Evolutionary conservation across 2,329 filamentous ascomycete species (phyloP).

Genomic region (Fusarium sacchari): DNA sequence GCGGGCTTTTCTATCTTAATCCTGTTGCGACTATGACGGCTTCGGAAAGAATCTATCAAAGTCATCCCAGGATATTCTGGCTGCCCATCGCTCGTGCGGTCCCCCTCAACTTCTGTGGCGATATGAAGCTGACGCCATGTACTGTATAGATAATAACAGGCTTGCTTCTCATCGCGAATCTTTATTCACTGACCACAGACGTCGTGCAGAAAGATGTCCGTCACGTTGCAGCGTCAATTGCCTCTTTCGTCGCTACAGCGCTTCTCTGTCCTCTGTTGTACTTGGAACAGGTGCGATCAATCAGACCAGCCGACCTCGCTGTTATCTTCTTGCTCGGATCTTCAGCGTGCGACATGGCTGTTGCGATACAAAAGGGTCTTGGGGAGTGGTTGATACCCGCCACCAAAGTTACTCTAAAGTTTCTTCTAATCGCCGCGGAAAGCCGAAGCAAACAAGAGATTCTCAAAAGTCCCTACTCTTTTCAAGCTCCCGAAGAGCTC

Average conservation of each 20-base stretch:
- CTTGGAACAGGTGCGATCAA: background rate
- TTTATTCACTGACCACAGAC: background rate
- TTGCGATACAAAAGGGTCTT: background rate
- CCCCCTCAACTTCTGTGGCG: background rate
- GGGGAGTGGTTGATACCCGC: rapidly evolving
- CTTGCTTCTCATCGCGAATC: background rate
- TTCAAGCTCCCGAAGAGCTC: background rate
- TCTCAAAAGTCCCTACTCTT: background rate
- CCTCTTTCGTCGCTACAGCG: rapidly evolving
- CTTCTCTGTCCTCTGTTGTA: background rate
- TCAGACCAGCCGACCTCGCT: background rate
- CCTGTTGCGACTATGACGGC: background rate
- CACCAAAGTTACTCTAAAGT: background rate
- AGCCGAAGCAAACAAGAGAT: background rate
- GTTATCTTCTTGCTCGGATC: background rate
- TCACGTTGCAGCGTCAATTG: rapidly evolving
- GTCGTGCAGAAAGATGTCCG: rapidly evolving
- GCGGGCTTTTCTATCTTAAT: background rate
- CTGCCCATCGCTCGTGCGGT: background rate
- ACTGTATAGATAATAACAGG: background rate
- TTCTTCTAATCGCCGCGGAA: background rate
- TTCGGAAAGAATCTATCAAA: background rate
- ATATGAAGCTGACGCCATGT: background rate
- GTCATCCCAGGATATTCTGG: too few species aligned
- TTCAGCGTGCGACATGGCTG: background rate